Evolutionary conservation across 768 basidiomycete genomes (phyloP).

Genomic region (Pholiota microspora): DNA sequence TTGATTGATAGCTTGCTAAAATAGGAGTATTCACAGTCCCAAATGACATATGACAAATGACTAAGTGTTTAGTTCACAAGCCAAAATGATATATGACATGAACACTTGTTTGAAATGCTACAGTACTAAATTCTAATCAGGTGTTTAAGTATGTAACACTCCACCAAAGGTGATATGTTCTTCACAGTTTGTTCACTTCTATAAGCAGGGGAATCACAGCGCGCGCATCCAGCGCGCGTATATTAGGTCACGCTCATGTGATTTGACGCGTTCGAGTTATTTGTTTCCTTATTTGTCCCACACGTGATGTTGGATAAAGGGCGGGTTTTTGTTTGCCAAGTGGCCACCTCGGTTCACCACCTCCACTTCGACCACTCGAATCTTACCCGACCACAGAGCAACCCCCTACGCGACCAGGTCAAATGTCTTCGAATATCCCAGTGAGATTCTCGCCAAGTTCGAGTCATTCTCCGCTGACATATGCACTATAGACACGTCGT

Average conservation of each 20-base stretch:
- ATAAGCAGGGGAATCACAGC: not conserved
- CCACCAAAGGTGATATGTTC: no score
- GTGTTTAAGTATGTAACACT: no score
- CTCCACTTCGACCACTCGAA: constrained; percentile 17
- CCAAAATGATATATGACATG: no score
- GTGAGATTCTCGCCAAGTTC: constrained; percentile 28
- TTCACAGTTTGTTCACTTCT: no score
- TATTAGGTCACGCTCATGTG: constrained; percentile 29
- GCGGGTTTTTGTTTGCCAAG: constrained; percentile 19
- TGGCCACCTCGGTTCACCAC: constrained; percentile 26
- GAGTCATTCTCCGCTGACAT: constrained; percentile 12
- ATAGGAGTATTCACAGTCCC: no score
- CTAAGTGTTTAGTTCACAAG: no score
- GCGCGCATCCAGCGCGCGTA: not conserved
- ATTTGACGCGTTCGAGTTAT: constrained; percentile 33
- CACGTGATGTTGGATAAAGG: constrained; percentile 45
- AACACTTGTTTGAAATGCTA: no score
- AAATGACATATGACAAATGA: no score
- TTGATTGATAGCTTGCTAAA: no score
- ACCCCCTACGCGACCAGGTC: constrained; percentile 23
- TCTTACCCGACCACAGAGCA: constrained; percentile 14
- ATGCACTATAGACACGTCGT: constrained; percentile 61
- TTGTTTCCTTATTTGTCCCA: constrained; percentile 26
- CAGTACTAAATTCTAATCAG: no score
- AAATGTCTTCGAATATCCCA: constrained; percentile 48